Conservation (phyloP, 1,284 basidiomycete species). For the Meira nashicola region DNA sequence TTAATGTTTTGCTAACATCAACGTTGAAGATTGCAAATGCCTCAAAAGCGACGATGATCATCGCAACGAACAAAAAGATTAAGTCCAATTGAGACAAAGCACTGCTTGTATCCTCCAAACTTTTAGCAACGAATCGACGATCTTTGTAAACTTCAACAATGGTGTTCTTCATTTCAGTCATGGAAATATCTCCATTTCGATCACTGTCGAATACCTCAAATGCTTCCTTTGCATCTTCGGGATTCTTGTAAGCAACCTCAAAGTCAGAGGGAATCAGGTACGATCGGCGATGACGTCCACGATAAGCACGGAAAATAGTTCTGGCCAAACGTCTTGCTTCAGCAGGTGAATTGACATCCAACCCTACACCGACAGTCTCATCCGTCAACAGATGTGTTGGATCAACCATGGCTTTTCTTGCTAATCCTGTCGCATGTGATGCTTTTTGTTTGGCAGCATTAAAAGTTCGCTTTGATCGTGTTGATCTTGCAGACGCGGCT, state of each 20-base stretch:
- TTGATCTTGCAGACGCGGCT: neutral
- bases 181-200: conserved; percentile 72
- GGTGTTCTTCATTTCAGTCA: conserved; percentile 68
- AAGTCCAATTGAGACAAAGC: conserved; percentile 40
- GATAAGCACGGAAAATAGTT: conserved; percentile 65
- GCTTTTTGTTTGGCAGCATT: conserved; percentile 11
- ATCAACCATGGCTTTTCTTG: conserved; percentile 42
- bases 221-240: conserved; percentile 62
- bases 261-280: conserved; percentile 69
- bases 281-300: conserved; percentile 55
- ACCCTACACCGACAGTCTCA: conserved; percentile 36
- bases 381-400: conserved; percentile 25
- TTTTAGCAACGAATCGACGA: conserved; percentile 39
- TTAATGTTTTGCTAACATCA: conserved; percentile 38
- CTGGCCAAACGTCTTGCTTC: conserved; percentile 63
- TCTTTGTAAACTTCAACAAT: conserved; percentile 57
- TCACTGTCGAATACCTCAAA: conserved; percentile 68
- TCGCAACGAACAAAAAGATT: conserved; percentile 32
- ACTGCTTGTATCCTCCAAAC: conserved; percentile 48
- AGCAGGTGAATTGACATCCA: conserved; percentile 45
- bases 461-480: neutral
- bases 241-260: conserved; percentile 64
- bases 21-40: conserved; percentile 49
- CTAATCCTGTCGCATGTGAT: conserved; percentile 19
- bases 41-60: conserved; percentile 45